Conservation (phyloP, 495 filamentous ascomycete genomes). For the Bacidia gigantensis region DNA sequence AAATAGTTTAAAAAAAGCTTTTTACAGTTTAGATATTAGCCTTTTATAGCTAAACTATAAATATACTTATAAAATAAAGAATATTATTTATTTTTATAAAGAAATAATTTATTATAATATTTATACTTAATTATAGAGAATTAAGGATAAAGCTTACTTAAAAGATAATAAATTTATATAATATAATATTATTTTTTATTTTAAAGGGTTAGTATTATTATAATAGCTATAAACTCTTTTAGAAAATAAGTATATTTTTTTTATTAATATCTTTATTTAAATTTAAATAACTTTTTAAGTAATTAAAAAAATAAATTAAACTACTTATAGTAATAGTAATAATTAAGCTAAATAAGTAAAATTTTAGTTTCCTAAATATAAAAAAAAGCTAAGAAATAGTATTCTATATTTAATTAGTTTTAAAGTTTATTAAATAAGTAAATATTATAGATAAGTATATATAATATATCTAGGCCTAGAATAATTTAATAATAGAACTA, state of each 20-base stretch:
- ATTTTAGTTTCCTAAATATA: background rate
- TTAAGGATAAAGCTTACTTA: background rate
- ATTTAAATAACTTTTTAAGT: background rate
- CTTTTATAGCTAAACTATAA: too few species aligned
- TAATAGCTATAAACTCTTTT: background rate
- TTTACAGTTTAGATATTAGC: too few species aligned
- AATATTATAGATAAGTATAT: background rate
- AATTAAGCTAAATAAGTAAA: background rate
- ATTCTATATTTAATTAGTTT: background rate
- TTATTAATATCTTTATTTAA: background rate
- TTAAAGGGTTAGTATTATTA: too few species aligned
- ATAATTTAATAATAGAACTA: background rate
- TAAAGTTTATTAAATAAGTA: background rate
- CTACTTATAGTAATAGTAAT: conserved; percentile 5
- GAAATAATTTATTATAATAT: background rate
- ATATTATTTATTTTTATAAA: too few species aligned
- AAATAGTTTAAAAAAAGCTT: background rate
- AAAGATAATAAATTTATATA: background rate
- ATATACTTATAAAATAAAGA: too few species aligned
- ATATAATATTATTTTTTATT: background rate
- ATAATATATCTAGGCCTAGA: background rate
- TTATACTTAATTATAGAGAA: background rate
- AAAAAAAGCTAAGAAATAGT: too few species aligned
- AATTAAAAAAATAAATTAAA: background rate
- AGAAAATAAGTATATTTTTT: background rate